A percentile compares a stretch with the other conserved stretches of the same genome.
Evolutionary conservation across 306 rosid genomes (phyloP).

Genomic region (Senna siamea): DNA sequence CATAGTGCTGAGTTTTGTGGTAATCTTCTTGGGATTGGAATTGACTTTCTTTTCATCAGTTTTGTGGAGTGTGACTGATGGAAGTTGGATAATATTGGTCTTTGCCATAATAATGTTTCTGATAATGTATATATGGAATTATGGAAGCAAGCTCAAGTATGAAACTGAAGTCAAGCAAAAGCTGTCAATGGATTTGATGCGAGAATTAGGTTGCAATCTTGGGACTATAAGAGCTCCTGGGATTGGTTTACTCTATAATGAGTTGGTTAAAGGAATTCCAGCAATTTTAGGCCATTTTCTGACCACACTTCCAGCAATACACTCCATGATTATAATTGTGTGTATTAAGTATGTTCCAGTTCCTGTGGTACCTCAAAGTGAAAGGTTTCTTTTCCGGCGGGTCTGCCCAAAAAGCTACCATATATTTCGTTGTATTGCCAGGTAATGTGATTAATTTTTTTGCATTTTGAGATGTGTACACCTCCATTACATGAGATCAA

Average conservation of each 20-base stretch:
- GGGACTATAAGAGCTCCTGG: conserved; percentile 99
- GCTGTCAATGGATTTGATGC: conserved; percentile 86
- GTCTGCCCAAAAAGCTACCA: conserved; percentile 91
- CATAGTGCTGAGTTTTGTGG: conserved; percentile 66
- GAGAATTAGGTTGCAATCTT: conserved; percentile 87
- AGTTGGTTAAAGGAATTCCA: conserved; percentile 95
- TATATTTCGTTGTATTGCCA: conserved; percentile 95
- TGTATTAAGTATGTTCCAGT: conserved; percentile 92
- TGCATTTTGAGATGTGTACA: neutral
- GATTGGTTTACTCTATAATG: conserved; percentile 92
- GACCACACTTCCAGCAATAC: conserved; percentile 65
- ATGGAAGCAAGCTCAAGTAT: conserved; percentile 95
- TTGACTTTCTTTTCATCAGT: conserved; percentile 88
- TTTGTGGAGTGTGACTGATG: conserved; percentile 87
- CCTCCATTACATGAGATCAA: conserved; percentile 4
- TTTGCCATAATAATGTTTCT: conserved; percentile 82
- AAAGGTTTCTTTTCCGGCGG: conserved; percentile 95
- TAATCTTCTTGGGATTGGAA: conserved; percentile 89
- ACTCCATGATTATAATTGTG: conserved; percentile 92
- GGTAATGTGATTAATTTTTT: conserved; percentile 47
- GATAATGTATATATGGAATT: conserved; percentile 89
- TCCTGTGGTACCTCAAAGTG: conserved; percentile 93
- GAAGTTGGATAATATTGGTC: conserved; percentile 98
- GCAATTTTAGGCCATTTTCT: conserved; percentile 96
- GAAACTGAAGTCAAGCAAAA: conserved; percentile 97